These are phyloP conservation scores for Candida morakotiae DNA, from an alignment of 805 yeast genomes.

Conservation along the genomic window DNA sequence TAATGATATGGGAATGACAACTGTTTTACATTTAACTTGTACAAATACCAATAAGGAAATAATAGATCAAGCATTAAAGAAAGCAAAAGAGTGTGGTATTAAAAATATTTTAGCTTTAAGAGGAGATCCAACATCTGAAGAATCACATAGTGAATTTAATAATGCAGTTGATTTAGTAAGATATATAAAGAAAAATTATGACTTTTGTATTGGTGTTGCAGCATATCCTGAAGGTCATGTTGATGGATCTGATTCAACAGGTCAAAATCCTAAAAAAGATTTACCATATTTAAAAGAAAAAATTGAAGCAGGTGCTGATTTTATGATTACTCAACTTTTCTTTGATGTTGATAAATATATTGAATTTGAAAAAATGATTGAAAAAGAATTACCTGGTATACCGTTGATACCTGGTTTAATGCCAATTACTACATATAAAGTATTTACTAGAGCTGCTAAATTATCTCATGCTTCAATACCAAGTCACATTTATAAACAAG, in stretches of 20 bases:
- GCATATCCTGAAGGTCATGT: constrained; percentile 98
- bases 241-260: constrained; percentile 68
- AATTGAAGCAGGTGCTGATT: constrained; percentile 92
- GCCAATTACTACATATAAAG: constrained; percentile 83
- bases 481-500: constrained; percentile 40
- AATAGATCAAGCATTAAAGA: constrained; percentile 72
- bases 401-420: constrained; percentile 82
- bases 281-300: constrained; percentile 79
- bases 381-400: constrained; percentile 41
- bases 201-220: constrained; percentile 94
- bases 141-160: constrained; percentile 56
- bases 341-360: constrained; percentile 81
- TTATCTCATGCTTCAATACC: constrained; percentile 87
- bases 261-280: constrained; percentile 66
- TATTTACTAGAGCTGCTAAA: constrained; percentile 84
- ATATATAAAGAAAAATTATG: constrained; percentile 68
- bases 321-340: constrained; percentile 85
- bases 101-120: constrained; percentile 86
- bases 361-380: constrained; percentile 53
- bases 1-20: constrained; percentile 77
- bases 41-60: constrained; percentile 80
- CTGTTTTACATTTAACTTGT: constrained; percentile 93
- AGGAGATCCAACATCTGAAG: constrained; percentile 90
- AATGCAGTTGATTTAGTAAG: constrained; percentile 83
- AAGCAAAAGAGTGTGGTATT: constrained; percentile 75